These are phyloP conservation scores for Trichophyton mentagrophytes DNA, from an alignment of 2,329 filamentous ascomycete genomes.

Conservation along the genomic window DNA sequence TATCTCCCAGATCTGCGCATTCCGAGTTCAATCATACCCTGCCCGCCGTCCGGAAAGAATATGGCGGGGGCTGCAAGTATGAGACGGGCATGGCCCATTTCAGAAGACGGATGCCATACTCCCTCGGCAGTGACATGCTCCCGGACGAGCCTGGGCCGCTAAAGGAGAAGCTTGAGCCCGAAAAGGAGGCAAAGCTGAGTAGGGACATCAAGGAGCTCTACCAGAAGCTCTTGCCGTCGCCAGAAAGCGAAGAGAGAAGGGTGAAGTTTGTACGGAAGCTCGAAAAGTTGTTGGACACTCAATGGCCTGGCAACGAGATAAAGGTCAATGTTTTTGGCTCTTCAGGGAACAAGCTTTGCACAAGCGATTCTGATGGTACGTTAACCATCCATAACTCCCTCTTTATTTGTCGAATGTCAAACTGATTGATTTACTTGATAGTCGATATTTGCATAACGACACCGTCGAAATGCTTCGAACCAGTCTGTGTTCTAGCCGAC, in stretches of 20 bases:
- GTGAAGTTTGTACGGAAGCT: constrained; percentile 71
- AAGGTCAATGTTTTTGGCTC: constrained; percentile 94
- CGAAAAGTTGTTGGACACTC: constrained; percentile 71
- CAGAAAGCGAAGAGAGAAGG: constrained; percentile 63
- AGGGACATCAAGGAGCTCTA: constrained; percentile 79
- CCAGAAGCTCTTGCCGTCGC: constrained; percentile 67
- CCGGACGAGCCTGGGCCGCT: constrained; percentile 55
- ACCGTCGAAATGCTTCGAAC: constrained; percentile 71
- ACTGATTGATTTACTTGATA: constrained; percentile 27
- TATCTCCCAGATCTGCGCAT: constrained; percentile 80
- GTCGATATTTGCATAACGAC: constrained; percentile 98
- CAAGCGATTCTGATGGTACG: constrained; percentile 88
- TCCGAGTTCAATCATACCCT: constrained; percentile 72
- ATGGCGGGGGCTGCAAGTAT: constrained; percentile 63
- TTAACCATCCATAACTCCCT: neutral
- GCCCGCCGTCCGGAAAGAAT: constrained; percentile 53
- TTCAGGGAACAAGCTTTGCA: constrained; percentile 87
- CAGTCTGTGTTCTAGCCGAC: constrained; percentile 80
- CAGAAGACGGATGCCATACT: constrained; percentile 82
- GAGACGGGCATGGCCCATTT: constrained; percentile 75
- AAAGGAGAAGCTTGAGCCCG: constrained; percentile 56
- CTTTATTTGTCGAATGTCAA: neutral
- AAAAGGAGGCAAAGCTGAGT: constrained; percentile 63
- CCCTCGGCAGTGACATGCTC: constrained; percentile 65
- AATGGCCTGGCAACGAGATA: constrained; percentile 87